Base-by-base conservation (phyloP, 257 asterid species). In the Cruciata laevipes region DNA sequence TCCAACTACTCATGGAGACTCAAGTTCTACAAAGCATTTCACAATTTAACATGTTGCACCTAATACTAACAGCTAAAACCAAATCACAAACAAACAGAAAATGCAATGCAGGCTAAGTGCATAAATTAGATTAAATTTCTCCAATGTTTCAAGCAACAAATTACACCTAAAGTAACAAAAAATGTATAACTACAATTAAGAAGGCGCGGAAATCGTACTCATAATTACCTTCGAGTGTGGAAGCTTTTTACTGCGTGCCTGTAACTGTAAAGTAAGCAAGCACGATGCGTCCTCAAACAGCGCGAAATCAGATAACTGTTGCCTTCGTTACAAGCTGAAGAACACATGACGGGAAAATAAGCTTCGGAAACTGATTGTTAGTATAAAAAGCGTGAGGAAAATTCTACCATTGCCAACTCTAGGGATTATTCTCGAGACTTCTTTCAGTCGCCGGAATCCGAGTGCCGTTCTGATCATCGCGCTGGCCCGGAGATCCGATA, bases 371-470 rank as follows among this genome's bases (percentile, higher is more conserved):
- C 16, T 61, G 66, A 59, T 32, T 58, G 0, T 17, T 6, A 33
- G 65, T 4, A 13, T 30, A 62, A 33, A 33, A 7, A 2, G n/a
- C 20, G n/a, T 20, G 51, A 61, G 21, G 44, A 12, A 7, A 35
- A 33, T 35, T 62, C 51, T 23, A 62, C 96, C 91, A 33, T 78
- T 69, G 77, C 55, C 73, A 75, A 79, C 35, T 68, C 59, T 80
- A 67, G 82, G 81, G 69, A 85, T 44, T 37, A 70, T 71, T 71
- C 63, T 23, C 25, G 71, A 60, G 63, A 67, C 70, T 40, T 73
- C 86, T 51, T 71, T 84, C 66, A 80, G 51, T 11, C 82, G 80
- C 78, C 84, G 77, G 40, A 81, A 56, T 76, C 88, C 74, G 64
- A 74, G 58, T 69, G 78, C 79, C 95, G 87, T 85, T 59, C 65